These are phyloP conservation scores for Ophiostoma populinum DNA, from an alignment of 2,329 filamentous ascomycete genomes.

Conservation along the genomic window DNA sequence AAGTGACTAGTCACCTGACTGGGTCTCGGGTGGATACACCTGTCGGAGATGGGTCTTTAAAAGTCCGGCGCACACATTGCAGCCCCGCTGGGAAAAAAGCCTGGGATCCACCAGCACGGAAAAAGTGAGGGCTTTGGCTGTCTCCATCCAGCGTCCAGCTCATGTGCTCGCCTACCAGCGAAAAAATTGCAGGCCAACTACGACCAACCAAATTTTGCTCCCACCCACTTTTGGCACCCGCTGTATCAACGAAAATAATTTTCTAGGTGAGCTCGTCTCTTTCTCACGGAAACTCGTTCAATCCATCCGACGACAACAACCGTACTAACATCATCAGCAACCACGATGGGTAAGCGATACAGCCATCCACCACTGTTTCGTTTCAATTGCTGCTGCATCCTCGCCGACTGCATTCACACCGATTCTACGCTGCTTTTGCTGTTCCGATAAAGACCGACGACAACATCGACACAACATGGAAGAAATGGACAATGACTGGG, in stretches of 20 bases:
- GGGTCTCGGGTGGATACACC: too few species aligned
- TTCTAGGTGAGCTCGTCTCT: constrained; percentile 10
- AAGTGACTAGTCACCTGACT: not conserved
- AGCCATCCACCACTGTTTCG: not conserved
- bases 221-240: constrained; percentile 8
- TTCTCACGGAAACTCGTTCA: constrained; percentile 1
- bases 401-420: too few species aligned
- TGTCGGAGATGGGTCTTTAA: constrained; percentile 9
- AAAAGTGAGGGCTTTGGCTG: constrained; percentile 4
- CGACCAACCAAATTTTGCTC: constrained; percentile 10
- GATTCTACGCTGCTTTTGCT: too few species aligned
- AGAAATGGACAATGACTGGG: too few species aligned
- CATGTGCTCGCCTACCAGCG: too few species aligned
- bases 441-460: too few species aligned
- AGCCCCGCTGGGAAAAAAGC: not conserved
- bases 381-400: constrained; percentile 2
- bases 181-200: constrained; percentile 8
- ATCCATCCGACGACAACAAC: constrained; percentile 15
- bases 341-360: constrained; percentile 2
- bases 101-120: constrained; percentile 3
- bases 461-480: too few species aligned
- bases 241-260: constrained; percentile 12
- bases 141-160: too few species aligned
- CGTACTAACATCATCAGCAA: constrained; percentile 8
- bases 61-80: constrained; percentile 11